These are phyloP conservation scores for Boletus edulis DNA, from an alignment of 768 basidiomycete genomes.

Conservation along the genomic window DNA sequence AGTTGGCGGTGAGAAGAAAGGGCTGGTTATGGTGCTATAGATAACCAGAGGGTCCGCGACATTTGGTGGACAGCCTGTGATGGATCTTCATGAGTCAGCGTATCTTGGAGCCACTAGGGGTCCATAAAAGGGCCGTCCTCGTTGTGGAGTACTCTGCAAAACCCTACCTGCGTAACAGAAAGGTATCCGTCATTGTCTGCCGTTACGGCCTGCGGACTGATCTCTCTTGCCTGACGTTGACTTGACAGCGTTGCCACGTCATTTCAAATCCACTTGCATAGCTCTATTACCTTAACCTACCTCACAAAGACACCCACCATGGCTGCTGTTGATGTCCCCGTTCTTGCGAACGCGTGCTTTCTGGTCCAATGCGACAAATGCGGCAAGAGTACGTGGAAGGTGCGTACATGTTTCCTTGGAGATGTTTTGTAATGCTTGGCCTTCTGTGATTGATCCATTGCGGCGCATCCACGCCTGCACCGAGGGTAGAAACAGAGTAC, in stretches of 20 bases:
- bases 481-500: constrained; percentile 14
- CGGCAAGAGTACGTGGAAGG: constrained; percentile 71
- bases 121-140: constrained; percentile 1
- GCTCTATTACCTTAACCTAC: constrained; percentile 36
- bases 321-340: constrained; percentile 19
- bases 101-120: neutral
- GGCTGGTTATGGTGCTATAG: constrained; percentile 7
- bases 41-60: neutral
- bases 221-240: constrained; percentile 1
- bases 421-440: constrained; percentile 17
- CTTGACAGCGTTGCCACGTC: constrained; percentile 18
- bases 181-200: constrained; percentile 12
- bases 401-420: constrained; percentile 37
- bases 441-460: constrained; percentile 16
- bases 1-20: constrained; percentile 8
- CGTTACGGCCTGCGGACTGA: constrained; percentile 3
- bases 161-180: neutral
- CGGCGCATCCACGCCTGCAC: constrained; percentile 14
- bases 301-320: constrained; percentile 22
- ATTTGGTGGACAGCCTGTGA: too few relatives aligned
- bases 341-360: constrained; percentile 54
- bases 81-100: neutral
- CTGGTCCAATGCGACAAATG: constrained; percentile 58
- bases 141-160: neutral
- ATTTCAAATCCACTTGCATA: constrained; percentile 16